phyloP scores from a whole-genome alignment of 2,329 filamentous ascomycete genomes.

The Xylaria sp. region DNA sequence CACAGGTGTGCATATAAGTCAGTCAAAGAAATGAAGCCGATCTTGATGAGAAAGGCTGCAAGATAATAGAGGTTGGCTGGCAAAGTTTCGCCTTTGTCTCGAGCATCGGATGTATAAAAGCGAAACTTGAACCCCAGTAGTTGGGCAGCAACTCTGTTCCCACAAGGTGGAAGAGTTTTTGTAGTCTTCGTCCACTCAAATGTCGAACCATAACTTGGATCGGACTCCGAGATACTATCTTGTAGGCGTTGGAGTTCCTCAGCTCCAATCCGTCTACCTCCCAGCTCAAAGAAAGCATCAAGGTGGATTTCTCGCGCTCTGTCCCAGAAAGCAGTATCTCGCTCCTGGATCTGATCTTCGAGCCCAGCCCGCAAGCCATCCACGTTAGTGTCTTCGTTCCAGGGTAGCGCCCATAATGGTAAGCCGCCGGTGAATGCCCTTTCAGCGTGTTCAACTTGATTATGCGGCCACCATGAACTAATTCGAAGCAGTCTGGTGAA shows the following conservation, averaged over 20 bases:
- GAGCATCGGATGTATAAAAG: conserved; percentile 87
- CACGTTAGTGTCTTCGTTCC: conserved; percentile 59
- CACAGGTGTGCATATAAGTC: conserved; percentile 95
- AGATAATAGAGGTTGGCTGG: conserved; percentile 95
- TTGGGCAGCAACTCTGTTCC: conserved; percentile 92
- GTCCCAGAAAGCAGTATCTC: conserved; percentile 85
- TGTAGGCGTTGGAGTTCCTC: conserved; percentile 63
- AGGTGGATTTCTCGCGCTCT: conserved; percentile 80
- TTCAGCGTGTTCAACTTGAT: conserved; percentile 57
- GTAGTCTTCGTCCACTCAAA: conserved; percentile 82
- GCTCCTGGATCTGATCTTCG: conserved; percentile 65
- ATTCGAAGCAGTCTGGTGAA: conserved; percentile 91
- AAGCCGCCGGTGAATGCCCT: conserved; percentile 70
- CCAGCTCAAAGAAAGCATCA: conserved; percentile 89
- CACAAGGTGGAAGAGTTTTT: conserved; percentile 81
- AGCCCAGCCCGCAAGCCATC: conserved; percentile 75
- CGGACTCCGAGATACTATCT: conserved; percentile 61
- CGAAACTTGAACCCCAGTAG: conserved; percentile 96
- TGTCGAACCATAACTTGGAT: conserved; percentile 51
- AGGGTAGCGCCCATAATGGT: conserved; percentile 87
- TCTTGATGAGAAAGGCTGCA: conserved; percentile 91
- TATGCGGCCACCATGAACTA: conserved; percentile 96
- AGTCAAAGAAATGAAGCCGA: conserved; percentile 91
- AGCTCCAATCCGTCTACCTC: conserved; percentile 74
- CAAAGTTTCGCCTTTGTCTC: conserved; percentile 79